Conservation (phyloP, 345 rosid genomes). For the Hypericum androsaemum region DNA sequence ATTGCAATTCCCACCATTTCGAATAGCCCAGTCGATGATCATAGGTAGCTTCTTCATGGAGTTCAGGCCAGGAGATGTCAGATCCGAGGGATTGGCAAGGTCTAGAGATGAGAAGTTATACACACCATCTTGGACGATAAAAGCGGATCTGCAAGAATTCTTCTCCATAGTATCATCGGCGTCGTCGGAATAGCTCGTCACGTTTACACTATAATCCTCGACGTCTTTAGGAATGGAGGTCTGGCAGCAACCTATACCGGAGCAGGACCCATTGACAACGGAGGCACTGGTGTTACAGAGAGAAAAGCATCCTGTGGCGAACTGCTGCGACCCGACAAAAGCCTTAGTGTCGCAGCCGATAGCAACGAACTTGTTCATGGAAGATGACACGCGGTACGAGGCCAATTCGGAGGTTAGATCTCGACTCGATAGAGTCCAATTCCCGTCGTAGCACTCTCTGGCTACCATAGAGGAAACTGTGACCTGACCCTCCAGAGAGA, state of each 20-base stretch:
- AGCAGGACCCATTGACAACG: slow-evolving; percentile 6
- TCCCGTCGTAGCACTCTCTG: slow-evolving; percentile 1
- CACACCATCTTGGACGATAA: slow-evolving; percentile 13
- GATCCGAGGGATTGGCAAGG: too few species aligned
- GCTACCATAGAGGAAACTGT: neutral
- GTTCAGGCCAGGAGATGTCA: too few species aligned
- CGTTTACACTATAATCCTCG: neutral
- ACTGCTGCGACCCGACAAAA: too few species aligned
- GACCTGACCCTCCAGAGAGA: slow-evolving; percentile 13
- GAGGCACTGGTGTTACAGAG: neutral
- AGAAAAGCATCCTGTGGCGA: slow-evolving; percentile 2
- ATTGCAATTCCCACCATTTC: neutral
- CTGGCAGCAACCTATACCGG: slow-evolving; percentile 11
- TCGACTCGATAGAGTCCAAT: neutral
- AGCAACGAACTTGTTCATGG: too few species aligned
- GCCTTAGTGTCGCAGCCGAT: too few species aligned
- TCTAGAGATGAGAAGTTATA: too few species aligned
- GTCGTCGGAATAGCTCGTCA: neutral
- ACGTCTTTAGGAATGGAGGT: slow-evolving; percentile 5
- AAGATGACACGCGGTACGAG: too few species aligned
- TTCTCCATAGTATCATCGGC: neutral
- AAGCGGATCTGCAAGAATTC: slow-evolving; percentile 23
- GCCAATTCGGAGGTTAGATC: neutral
- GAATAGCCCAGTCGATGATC: neutral
- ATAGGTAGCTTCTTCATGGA: neutral